Base-by-base conservation (phyloP, 202 grass and related monocot species). In the Alloteropsis angusta region DNA sequence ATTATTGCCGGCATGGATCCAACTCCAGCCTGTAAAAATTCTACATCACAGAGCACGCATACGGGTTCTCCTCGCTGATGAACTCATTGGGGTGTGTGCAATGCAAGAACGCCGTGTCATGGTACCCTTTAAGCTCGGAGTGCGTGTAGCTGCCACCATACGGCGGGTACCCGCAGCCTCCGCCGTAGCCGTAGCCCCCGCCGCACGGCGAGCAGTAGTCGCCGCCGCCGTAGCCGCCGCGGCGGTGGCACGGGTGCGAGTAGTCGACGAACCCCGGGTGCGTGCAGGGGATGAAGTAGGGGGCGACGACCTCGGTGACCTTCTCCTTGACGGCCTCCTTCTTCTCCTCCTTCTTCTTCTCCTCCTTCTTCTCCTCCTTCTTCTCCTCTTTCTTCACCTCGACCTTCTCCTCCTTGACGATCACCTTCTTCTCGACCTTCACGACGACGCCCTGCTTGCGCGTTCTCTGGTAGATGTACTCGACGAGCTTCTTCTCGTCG, bases 201-300 rank as follows among this genome's bases (percentile, higher is more conserved):
- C 22, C 47, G 46, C 7, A 66, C 45, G 70, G 60, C 14, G 73
- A 72, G 45, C 49, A 73, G 65, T 14, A 78, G 19, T 36, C 70
- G 2, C 63, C 34, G 2, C 63, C 34, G 22, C 84, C 16, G 37
- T 43, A 43, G 9, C 19, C 9, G 36, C 84, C 25, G 28, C 45
- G 6, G 61, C 45, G 45, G 57, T 69, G 71, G 6, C 75, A 71
- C 0, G 85, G 91, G 65, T 93, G 88, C 18, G 87, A 92, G 87
- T 68, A 90, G 81, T 92, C 81, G 16, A 68, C 22, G 81, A 90
- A 92, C 34, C 76, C 84, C 44, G 84, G 88, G 62, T 96, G 92
- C 22, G 92, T 84, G 79, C 88, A 99, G 52, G 93, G 90, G 34
- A 93, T 89, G 80, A 90, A 96, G 90, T 89, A 91, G 35, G 88